These are phyloP conservation scores for Niebla homalea DNA, from an alignment of 495 filamentous ascomycete genomes.

Conservation along the genomic window DNA sequence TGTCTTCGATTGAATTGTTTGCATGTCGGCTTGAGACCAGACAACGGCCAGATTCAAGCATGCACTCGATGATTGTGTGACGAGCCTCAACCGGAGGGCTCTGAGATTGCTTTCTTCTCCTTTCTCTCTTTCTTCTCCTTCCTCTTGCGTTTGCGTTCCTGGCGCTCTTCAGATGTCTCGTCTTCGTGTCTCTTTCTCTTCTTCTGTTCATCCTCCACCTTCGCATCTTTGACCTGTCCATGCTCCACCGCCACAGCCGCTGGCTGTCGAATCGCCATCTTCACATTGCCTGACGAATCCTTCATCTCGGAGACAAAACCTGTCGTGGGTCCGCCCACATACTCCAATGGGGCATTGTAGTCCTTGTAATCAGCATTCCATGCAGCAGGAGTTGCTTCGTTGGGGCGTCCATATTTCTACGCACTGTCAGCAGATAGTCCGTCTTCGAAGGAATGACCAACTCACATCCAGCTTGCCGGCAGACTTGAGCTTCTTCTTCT, in stretches of 20 bases:
- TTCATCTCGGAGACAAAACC: constrained; percentile 10
- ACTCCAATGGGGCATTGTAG: constrained; percentile 45
- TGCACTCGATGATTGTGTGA: too few species aligned
- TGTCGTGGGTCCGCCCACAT: constrained; percentile 27
- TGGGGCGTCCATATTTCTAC: constrained; percentile 79
- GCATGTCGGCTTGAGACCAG: too few species aligned
- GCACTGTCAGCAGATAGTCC: constrained; percentile 7
- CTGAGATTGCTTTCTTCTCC: constrained; percentile 41
- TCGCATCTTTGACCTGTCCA: constrained; percentile 25
- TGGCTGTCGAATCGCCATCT: not conserved
- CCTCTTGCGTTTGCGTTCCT: constrained; percentile 63
- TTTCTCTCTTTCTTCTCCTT: constrained; percentile 65
- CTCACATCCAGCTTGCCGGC: constrained; percentile 83
- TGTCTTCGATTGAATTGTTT: too few species aligned
- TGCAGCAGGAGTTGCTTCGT: constrained; percentile 79
- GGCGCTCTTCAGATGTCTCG: constrained; percentile 63
- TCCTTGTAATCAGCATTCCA: constrained; percentile 88
- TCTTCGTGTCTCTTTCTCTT: constrained; percentile 67
- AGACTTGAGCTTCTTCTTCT: constrained; percentile 99
- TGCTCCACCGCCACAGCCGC: not conserved
- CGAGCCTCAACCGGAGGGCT: constrained; percentile 30
- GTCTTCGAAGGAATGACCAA: not conserved
- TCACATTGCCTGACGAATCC: too few species aligned
- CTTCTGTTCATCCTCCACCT: constrained; percentile 17
- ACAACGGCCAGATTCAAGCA: too few species aligned